Conservation (phyloP, 2,329 filamentous ascomycete species). For the Talaromyces verruculosus region DNA sequence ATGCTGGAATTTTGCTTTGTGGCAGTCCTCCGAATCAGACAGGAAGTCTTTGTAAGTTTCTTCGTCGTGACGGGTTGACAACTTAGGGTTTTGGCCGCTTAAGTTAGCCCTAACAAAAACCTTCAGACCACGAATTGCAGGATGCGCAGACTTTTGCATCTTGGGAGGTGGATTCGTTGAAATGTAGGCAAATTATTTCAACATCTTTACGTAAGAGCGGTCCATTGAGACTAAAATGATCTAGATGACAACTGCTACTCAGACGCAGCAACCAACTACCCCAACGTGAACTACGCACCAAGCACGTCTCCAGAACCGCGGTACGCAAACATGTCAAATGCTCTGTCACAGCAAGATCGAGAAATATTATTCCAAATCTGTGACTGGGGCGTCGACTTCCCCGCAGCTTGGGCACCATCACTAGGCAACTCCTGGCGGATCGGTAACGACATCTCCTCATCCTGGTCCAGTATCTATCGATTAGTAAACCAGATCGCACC, state of each 20-base stretch:
- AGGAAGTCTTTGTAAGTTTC: constrained; percentile 37
- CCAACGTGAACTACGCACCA: constrained; percentile 45
- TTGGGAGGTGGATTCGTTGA: constrained; percentile 49
- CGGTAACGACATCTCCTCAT: constrained; percentile 55
- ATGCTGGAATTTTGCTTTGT: constrained; percentile 46
- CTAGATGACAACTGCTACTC: constrained; percentile 54
- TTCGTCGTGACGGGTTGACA: background rate
- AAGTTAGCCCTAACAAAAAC: constrained; percentile 18
- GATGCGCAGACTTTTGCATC: constrained; percentile 40
- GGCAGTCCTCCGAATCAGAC: constrained; percentile 33
- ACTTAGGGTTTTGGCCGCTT: background rate
- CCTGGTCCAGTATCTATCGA: constrained; percentile 54
- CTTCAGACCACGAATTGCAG: constrained; percentile 49
- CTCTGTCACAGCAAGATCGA: constrained; percentile 42
- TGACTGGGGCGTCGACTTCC: constrained; percentile 55
- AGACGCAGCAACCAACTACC: constrained; percentile 39
- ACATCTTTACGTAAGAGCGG: background rate
- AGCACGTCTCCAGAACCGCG: constrained; percentile 44
- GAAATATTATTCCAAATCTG: constrained; percentile 53
- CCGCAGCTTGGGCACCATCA: constrained; percentile 50
- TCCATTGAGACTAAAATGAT: background rate
- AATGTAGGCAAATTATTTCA: constrained; percentile 40
- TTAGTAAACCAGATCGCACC: constrained; percentile 55
- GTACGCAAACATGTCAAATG: constrained; percentile 50
- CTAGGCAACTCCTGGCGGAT: constrained; percentile 54